A percentile compares a stretch with the other conserved stretches of the same genome.
These are phyloP conservation scores for Globisporangium canariense DNA, from an alignment of 352 stramenopile species.

Conservation along the genomic window DNA sequence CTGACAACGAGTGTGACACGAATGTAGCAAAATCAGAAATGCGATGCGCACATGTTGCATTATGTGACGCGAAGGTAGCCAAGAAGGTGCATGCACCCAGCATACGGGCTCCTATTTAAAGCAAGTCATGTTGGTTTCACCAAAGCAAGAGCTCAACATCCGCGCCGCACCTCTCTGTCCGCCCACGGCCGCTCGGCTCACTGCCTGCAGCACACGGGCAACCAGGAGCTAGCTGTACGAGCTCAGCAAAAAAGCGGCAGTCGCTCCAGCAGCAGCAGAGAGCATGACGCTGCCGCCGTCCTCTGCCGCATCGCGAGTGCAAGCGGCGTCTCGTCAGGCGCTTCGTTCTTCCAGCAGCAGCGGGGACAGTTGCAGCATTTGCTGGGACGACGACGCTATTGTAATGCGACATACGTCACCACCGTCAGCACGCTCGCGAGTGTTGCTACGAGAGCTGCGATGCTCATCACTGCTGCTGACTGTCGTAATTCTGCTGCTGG, in stretches of 20 bases:
- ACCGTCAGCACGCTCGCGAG: background rate
- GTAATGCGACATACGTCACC: background rate
- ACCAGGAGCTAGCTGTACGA: background rate
- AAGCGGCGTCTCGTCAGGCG: background rate
- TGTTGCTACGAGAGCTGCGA: background rate
- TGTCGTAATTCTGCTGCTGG: background rate
- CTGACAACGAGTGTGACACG: background rate
- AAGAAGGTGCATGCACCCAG: background rate
- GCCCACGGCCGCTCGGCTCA: background rate
- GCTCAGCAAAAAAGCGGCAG: background rate
- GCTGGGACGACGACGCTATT: background rate
- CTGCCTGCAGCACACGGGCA: background rate
- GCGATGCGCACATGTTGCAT: no score
- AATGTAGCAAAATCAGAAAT: no score
- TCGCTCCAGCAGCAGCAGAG: background rate
- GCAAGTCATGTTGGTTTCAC: background rate
- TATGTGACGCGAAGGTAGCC: no score
- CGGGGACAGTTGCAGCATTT: background rate
- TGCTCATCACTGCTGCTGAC: constrained; percentile 1
- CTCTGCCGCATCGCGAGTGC: background rate
- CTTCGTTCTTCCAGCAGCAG: background rate
- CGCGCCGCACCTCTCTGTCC: background rate
- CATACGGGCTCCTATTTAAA: background rate
- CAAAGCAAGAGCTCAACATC: background rate
- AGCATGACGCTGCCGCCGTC: background rate